phyloP scores from a whole-genome alignment of 148 eudicot genomes.

The Amaranthus hypochondriacus region DNA sequence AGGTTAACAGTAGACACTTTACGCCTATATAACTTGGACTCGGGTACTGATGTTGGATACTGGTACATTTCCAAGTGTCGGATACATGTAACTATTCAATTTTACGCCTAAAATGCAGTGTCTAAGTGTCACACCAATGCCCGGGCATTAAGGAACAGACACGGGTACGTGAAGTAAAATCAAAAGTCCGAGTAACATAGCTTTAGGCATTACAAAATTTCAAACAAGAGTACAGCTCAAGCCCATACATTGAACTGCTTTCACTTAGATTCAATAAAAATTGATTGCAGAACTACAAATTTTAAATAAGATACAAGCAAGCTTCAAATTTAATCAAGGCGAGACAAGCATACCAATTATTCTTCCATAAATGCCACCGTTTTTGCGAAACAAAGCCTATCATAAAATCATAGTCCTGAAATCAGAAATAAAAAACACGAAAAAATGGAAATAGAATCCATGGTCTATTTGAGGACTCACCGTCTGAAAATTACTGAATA shows the following conservation, averaged over 20 bases:
- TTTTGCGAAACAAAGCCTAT: slow-evolving; percentile 58
- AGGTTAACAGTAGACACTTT: too few relatives aligned
- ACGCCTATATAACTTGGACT: too few relatives aligned
- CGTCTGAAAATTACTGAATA: slow-evolving; percentile 50
- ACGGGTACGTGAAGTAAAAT: too few relatives aligned
- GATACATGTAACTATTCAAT: too few relatives aligned
- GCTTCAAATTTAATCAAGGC: slow-evolving; percentile 1
- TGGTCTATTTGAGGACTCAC: slow-evolving; percentile 31
- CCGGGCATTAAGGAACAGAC: too few relatives aligned
- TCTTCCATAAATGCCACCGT: slow-evolving; percentile 58
- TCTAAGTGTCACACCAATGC: too few relatives aligned
- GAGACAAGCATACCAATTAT: slow-evolving; percentile 26
- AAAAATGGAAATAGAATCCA: background rate
- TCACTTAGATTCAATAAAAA: slow-evolving; percentile 1
- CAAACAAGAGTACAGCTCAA: background rate
- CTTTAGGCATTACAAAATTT: background rate
- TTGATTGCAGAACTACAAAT: background rate
- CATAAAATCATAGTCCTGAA: slow-evolving; percentile 9
- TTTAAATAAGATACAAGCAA: background rate
- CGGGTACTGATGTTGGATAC: too few relatives aligned
- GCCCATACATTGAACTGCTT: background rate
- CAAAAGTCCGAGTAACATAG: too few relatives aligned
- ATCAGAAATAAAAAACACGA: background rate
- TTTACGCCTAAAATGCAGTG: too few relatives aligned
- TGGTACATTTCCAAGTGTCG: too few relatives aligned